Evolutionary conservation across 306 rosid species (phyloP).

Genomic region (Leucaena leucocephala): DNA sequence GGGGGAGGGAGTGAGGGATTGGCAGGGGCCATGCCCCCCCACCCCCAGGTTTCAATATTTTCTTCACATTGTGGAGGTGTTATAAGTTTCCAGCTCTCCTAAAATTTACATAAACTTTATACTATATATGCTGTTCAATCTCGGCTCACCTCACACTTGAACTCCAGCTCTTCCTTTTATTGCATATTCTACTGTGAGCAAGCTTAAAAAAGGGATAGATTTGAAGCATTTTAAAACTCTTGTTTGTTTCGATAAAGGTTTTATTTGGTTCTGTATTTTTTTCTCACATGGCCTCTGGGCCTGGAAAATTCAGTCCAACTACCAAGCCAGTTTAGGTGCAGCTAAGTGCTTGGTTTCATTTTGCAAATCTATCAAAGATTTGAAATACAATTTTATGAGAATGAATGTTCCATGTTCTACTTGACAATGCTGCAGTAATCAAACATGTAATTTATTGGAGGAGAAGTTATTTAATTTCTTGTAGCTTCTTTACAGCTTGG

Average conservation of each 20-base stretch:
- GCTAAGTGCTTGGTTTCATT: not conserved
- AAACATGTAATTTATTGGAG: not conserved
- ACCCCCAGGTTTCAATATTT: not conserved
- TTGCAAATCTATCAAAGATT: not conserved
- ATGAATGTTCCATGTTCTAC: not conserved
- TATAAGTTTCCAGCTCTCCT: not conserved
- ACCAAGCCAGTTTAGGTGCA: slow-evolving; percentile 1
- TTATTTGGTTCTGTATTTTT: not conserved
- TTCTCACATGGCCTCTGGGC: too few species aligned
- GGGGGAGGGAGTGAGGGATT: not conserved
- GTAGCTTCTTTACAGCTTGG: not conserved
- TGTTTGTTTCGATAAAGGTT: not conserved
- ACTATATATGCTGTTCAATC: not conserved
- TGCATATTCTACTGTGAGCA: not conserved
- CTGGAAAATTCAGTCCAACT: not conserved
- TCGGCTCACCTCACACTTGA: not conserved
- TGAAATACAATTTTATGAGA: not conserved
- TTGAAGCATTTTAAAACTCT: not conserved
- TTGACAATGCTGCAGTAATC: not conserved
- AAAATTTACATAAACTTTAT: not conserved
- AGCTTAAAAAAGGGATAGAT: slow-evolving; percentile 14
- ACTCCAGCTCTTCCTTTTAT: not conserved
- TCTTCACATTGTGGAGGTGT: not conserved
- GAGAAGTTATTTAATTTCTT: not conserved
- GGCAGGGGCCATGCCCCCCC: not conserved